phyloP scores from a whole-genome alignment of 257 asterid genomes.

The Nicotiana knightiana region DNA sequence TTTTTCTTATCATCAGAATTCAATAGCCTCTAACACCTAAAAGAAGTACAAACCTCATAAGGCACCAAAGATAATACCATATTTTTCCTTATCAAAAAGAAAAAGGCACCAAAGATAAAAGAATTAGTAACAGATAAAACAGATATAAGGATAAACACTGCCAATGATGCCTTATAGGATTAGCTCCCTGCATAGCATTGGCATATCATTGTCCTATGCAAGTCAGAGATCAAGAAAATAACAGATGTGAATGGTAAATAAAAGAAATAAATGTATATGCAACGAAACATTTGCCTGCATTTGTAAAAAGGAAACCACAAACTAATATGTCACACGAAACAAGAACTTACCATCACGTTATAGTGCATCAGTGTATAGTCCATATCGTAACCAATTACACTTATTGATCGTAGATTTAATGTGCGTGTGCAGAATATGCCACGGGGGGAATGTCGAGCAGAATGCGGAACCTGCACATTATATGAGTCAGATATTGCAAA shows the following conservation, averaged over 20 bases:
- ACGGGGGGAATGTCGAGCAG: slow-evolving; percentile 57
- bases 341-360: slow-evolving; percentile 55
- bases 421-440: slow-evolving; percentile 85
- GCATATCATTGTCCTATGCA: not conserved
- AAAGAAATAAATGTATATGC: not conserved
- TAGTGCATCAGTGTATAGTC: slow-evolving; percentile 82
- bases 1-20: not conserved
- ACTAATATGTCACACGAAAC: not conserved
- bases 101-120: not conserved
- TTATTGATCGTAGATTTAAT: slow-evolving; percentile 64
- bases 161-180: not conserved
- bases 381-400: slow-evolving; percentile 86
- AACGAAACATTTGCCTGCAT: not conserved
- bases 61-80: not conserved
- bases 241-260: not conserved
- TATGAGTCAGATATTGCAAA: not conserved
- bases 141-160: not conserved
- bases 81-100: no score
- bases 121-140: not conserved
- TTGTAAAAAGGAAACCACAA: not conserved
- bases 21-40: not conserved
- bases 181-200: not conserved
- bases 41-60: not conserved
- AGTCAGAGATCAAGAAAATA: not conserved
- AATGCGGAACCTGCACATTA: slow-evolving; percentile 54